phyloP scores from a whole-genome alignment of 2,329 filamentous ascomycete genomes.

The Sphaerostilbella broomeana region DNA sequence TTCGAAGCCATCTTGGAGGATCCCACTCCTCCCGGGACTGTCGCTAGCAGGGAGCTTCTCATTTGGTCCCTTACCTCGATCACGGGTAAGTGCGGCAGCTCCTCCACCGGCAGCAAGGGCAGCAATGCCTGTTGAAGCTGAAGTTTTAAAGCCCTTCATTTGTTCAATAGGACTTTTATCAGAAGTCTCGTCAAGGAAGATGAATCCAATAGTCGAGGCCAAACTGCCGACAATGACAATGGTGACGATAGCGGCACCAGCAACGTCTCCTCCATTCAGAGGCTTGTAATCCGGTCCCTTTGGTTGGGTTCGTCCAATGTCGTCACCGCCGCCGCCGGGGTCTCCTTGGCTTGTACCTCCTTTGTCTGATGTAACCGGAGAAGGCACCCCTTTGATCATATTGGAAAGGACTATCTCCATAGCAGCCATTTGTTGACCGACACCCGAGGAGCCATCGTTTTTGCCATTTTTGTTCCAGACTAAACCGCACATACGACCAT shows the following conservation, averaged over 20 bases:
- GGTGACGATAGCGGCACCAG: conserved; percentile 62
- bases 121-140: conserved; percentile 16
- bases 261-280: conserved; percentile 54
- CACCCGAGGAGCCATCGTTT: conserved; percentile 55
- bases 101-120: conserved; percentile 20
- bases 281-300: conserved; percentile 19
- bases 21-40: conserved; percentile 17
- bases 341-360: conserved; percentile 53
- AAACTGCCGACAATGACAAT: conserved; percentile 48
- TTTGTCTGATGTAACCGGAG: conserved; percentile 41
- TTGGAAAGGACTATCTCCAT: conserved; percentile 59
- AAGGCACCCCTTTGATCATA: conserved; percentile 40
- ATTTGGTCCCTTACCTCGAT: conserved; percentile 14
- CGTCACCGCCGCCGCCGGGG: conserved; percentile 39
- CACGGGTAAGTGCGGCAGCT: conserved; percentile 17
- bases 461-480: conserved; percentile 50
- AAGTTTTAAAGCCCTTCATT: conserved; percentile 21
- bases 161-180: conserved; percentile 28
- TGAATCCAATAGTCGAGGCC: conserved; percentile 44
- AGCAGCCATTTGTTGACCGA: conserved; percentile 66
- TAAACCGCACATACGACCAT: conserved; percentile 53
- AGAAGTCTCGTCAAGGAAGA: conserved; percentile 43
- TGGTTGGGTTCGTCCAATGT: conserved; percentile 34
- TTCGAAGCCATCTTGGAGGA: conserved; percentile 17
- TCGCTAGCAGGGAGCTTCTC: not conserved